Conservation (phyloP, 2,329 filamentous ascomycete genomes). For the Calonectria ilicicola region DNA sequence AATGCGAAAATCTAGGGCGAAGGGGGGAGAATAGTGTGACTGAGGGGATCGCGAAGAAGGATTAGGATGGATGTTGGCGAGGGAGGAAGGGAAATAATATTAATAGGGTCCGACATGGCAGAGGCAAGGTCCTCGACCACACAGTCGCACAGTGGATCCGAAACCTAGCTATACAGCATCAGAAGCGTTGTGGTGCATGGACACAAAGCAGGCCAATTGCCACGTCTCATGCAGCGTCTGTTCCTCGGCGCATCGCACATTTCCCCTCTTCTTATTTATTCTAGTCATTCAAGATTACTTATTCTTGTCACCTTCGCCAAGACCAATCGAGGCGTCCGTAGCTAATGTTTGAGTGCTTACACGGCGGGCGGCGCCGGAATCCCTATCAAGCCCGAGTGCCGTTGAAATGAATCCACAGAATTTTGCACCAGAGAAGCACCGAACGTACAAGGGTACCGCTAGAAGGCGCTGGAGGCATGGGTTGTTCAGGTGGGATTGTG, state of each 20-base stretch:
- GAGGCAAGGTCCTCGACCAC: not conserved
- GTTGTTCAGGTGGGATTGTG: not conserved
- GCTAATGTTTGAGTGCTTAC: not conserved
- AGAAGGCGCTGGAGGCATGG: not conserved
- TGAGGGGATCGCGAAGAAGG: constrained; percentile 4
- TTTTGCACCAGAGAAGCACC: not conserved
- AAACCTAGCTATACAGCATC: constrained; percentile 9
- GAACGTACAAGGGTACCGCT: not conserved
- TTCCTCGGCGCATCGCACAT: not conserved
- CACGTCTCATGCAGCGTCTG: not conserved
- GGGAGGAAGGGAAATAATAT: not conserved
- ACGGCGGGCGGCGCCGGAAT: not conserved
- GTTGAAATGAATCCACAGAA: not conserved
- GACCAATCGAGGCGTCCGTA: not conserved
- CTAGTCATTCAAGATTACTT: not conserved
- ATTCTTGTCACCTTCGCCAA: not conserved
- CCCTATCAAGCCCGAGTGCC: not conserved
- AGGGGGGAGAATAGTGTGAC: not conserved
- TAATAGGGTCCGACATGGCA: constrained; percentile 10
- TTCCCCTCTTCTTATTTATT: not conserved
- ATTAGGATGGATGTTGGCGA: not conserved
- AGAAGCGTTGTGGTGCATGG: not conserved
- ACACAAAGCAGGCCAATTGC: not conserved
- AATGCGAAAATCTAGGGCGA: not conserved
- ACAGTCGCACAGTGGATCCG: constrained; percentile 17